Base-by-base conservation (phyloP, 164 flowering plant genomes). In the Chimonanthus salicifolius region DNA sequence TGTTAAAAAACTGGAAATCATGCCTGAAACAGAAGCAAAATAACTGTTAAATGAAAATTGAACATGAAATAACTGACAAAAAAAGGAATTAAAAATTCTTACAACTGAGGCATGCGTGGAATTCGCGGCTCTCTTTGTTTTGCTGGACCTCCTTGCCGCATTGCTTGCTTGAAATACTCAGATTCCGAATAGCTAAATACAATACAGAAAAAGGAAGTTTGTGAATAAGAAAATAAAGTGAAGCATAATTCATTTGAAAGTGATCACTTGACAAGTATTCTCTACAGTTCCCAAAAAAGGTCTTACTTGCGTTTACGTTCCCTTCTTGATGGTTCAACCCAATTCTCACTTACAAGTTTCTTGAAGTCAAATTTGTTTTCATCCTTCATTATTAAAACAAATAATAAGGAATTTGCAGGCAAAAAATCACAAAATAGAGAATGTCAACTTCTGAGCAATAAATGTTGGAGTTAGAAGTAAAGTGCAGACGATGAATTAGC, bases 101-200 rank as follows among this genome's bases (percentile, higher is more conserved):
- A 95, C 99, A 96, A 74, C 78, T 94, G 99, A 49, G 99, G 99
- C 99, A 96, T 96, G 76, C 99, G 95, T 54, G 99, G 99, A 81
- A 94, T 91, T 70, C 97, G 85, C 71, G 98, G 98, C 78, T 96
- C 98, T 81, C 85, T 94, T 2, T 94, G 97, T 83, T 89, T 94
- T 68, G 95, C 80, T 64, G 92, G 98, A 76, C 88, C 97, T 77
- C 97, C 94, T 82, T 90, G 97, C 6, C 99, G 94, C 98, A 96
- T 83, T 67, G 99, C 92, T 88, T 96, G 99, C 88, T 96, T 96
- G 75, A 96, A 96, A 81, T 94, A 96, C 18, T 96, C 97, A 70
- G 99, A 89, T 74, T 92, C 97, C 11, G 94, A 92, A 75, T 92
- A 92, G 78, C 97, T 90, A 49, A 64, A 54, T 44, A 49, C 47